Evolutionary conservation across 768 basidiomycete species (phyloP).

Genomic region (Mycena haematopus): DNA sequence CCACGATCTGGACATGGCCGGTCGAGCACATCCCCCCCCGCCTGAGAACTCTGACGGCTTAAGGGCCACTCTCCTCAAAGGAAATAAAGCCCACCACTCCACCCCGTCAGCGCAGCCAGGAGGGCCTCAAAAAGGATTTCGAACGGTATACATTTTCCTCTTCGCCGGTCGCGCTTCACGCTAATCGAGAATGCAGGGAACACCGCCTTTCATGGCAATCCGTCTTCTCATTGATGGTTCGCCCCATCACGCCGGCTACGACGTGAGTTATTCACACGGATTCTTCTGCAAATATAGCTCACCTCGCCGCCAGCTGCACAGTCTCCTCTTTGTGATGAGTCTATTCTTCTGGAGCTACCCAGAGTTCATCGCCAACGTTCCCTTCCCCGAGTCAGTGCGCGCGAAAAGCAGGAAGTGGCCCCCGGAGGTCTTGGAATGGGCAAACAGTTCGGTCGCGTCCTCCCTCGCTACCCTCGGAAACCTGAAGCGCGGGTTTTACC

Average conservation of each 20-base stretch:
- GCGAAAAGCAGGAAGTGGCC: no score
- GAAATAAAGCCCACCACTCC: neutral
- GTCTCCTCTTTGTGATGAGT: constrained; percentile 3
- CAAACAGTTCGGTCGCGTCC: no score
- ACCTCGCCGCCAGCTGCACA: constrained; percentile 19
- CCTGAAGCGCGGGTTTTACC: no score
- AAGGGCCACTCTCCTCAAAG: neutral
- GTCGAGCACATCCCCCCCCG: constrained; percentile 1
- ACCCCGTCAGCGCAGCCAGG: neutral
- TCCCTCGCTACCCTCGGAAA: no score
- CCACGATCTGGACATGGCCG: constrained; percentile 21
- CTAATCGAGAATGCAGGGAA: constrained; percentile 21
- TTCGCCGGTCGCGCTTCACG: constrained; percentile 14
- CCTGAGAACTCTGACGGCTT: no score
- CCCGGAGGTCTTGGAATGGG: no score
- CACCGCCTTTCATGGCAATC: constrained; percentile 20
- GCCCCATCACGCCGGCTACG: constrained; percentile 6
- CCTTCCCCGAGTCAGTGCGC: constrained; percentile 14
- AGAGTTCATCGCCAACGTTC: neutral
- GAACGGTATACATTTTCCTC: constrained; percentile 14
- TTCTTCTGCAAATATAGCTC: constrained; percentile 1
- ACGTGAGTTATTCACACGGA: constrained; percentile 18
- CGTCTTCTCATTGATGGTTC: constrained; percentile 4
- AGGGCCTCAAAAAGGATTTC: constrained; percentile 4
- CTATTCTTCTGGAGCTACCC: constrained; percentile 13